phyloP scores from a whole-genome alignment of 192 early-diverging fungal genomes.

The Haplosporangium gracile region DNA sequence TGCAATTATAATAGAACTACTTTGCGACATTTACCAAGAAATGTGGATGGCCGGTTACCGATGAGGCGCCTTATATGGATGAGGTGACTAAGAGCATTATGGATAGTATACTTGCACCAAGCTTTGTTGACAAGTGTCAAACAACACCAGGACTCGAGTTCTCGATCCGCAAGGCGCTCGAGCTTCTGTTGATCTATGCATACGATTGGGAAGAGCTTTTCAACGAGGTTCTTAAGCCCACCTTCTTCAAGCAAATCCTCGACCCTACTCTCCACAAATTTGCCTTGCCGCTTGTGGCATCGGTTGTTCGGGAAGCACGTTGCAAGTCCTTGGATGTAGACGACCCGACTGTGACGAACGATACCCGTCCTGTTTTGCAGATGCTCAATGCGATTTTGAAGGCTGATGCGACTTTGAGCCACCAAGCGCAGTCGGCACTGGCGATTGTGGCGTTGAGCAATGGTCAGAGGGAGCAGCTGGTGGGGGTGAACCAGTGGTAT shows the following conservation, averaged over 20 bases:
- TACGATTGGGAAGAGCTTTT: conserved; percentile 41
- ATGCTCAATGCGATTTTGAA: conserved; percentile 24
- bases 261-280: conserved; percentile 15
- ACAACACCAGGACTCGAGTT: conserved; percentile 14
- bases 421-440: conserved; percentile 24
- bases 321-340: not conserved
- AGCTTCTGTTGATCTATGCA: conserved; percentile 34
- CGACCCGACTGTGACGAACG: not conserved
- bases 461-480: conserved; percentile 1
- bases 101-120: conserved; percentile 2
- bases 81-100: conserved; percentile 33
- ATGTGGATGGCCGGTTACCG: conserved; percentile 26
- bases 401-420: conserved; percentile 17
- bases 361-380: conserved; percentile 5
- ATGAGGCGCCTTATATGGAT: conserved; percentile 32
- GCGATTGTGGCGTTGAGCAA: conserved; percentile 27
- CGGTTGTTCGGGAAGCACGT: conserved; percentile 19
- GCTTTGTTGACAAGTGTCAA: conserved; percentile 9
- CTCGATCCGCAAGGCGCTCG: conserved; percentile 30
- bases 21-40: conserved; percentile 20
- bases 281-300: conserved; percentile 30
- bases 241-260: conserved; percentile 25
- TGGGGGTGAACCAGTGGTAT: not conserved
- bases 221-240: conserved; percentile 31
- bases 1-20: not conserved